These are phyloP conservation scores for Starmerella apis DNA, from an alignment of 805 yeast genomes.

Conservation along the genomic window DNA sequence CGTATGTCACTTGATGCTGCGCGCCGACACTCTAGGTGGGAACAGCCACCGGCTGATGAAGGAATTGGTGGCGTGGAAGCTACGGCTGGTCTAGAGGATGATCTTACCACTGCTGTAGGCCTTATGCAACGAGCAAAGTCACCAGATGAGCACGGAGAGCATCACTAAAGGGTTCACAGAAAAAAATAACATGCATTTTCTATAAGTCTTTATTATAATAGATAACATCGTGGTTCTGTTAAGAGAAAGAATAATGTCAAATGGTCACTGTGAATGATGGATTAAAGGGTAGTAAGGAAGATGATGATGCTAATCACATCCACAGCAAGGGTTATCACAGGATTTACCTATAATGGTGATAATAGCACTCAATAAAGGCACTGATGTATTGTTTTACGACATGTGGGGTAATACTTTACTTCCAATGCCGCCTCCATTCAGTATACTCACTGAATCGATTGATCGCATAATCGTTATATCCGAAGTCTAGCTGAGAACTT, in stretches of 20 bases:
- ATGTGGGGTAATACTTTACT: neutral
- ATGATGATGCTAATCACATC: neutral
- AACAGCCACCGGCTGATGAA: conserved; percentile 22
- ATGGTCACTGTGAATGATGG: neutral
- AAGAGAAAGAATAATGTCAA: too few relatives aligned
- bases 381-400: neutral
- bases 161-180: neutral
- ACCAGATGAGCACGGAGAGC: neutral
- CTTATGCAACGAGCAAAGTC: conserved; percentile 23
- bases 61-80: conserved; percentile 22
- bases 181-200: neutral
- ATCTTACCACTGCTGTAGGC: conserved; percentile 31
- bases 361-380: neutral
- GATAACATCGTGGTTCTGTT: too few relatives aligned
- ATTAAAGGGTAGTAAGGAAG: neutral
- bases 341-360: neutral
- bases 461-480: conserved; percentile 51
- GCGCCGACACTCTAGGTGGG: conserved; percentile 24
- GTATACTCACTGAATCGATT: conserved; percentile 56
- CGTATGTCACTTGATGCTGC: conserved; percentile 28
- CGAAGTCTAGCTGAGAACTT: conserved; percentile 61
- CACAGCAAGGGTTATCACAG: neutral
- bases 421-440: conserved; percentile 42
- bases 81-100: conserved; percentile 26
- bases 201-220: neutral